Conservation (phyloP, 2,329 filamentous ascomycete genomes). For the Zymoseptoria ardabiliae region DNA sequence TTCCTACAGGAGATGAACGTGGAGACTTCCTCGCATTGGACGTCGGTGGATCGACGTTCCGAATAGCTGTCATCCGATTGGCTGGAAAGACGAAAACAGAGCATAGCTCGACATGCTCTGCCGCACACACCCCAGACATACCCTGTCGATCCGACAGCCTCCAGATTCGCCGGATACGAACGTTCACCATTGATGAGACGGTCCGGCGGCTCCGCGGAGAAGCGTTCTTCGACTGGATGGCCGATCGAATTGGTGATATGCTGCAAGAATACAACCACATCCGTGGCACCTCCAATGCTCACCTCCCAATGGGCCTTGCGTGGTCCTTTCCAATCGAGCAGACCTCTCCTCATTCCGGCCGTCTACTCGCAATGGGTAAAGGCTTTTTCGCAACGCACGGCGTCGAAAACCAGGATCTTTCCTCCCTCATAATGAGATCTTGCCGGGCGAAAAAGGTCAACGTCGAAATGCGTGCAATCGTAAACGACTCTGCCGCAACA, state of each 20-base stretch:
- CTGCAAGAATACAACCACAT: conserved; percentile 38
- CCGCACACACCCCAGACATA: conserved; percentile 18
- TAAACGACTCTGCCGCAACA: conserved; percentile 57
- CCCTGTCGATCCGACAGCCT: conserved; percentile 33
- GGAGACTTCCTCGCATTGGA: conserved; percentile 57
- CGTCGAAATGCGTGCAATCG: conserved; percentile 54
- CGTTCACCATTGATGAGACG: conserved; percentile 49
- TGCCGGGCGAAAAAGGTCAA: conserved; percentile 49
- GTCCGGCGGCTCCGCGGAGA: conserved; percentile 49
- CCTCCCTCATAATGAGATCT: conserved; percentile 51
- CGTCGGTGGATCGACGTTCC: conserved; percentile 60
- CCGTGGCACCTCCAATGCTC: conserved; percentile 26
- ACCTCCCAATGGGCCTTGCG: conserved; percentile 52
- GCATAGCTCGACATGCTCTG: conserved; percentile 21
- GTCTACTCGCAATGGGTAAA: conserved; percentile 57
- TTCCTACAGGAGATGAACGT: conserved; percentile 52
- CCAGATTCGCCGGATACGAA: conserved; percentile 49
- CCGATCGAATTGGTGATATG: conserved; percentile 49
- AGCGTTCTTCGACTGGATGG: conserved; percentile 62
- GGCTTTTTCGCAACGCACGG: conserved; percentile 55
- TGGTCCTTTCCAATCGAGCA: conserved; percentile 63
- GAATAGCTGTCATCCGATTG: conserved; percentile 54
- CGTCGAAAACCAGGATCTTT: conserved; percentile 52
- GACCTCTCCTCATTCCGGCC: conserved; percentile 52
- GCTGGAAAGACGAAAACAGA: conserved; percentile 30